Conservation (phyloP, 257 asterid genomes). For the Jacaranda mimosifolia region DNA sequence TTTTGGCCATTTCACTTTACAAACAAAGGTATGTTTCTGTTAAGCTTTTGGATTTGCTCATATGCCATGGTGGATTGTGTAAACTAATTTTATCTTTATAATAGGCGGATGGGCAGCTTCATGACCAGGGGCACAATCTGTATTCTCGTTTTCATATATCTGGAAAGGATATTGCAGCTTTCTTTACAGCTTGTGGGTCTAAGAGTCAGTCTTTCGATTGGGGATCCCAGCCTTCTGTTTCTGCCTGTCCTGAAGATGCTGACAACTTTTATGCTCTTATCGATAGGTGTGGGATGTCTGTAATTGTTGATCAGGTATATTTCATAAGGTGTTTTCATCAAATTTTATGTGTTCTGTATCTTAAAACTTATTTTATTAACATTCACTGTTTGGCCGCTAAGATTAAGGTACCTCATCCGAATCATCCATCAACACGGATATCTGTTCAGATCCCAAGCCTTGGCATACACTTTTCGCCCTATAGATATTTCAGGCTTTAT, state of each 20-base stretch:
- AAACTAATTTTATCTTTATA: slow-evolving; percentile 35
- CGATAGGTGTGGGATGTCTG: slow-evolving; percentile 94
- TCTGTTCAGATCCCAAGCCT: slow-evolving; percentile 92
- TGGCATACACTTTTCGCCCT: slow-evolving; percentile 96
- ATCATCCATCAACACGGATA: slow-evolving; percentile 85
- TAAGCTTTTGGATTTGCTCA: slow-evolving; percentile 28
- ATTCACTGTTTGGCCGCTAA: slow-evolving; percentile 42
- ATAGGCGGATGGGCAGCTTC: slow-evolving; percentile 72
- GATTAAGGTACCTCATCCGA: slow-evolving; percentile 89
- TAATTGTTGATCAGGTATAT: slow-evolving; percentile 92
- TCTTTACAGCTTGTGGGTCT: slow-evolving; percentile 74
- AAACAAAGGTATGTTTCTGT: slow-evolving; percentile 71
- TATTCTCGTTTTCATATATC: slow-evolving; percentile 90
- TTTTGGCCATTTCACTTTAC: slow-evolving; percentile 94
- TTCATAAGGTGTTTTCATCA: slow-evolving; percentile 24
- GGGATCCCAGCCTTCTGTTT: slow-evolving; percentile 60
- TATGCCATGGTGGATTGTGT: slow-evolving; percentile 21
- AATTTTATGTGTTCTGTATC: slow-evolving; percentile 13
- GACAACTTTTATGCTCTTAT: slow-evolving; percentile 70
- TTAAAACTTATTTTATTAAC: slow-evolving; percentile 28
- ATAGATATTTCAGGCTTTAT: slow-evolving; percentile 80
- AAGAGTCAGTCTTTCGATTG: slow-evolving; percentile 58
- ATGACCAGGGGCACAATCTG: slow-evolving; percentile 71
- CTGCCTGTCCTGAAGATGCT: slow-evolving; percentile 62
- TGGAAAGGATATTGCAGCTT: slow-evolving; percentile 97